These are phyloP conservation scores for Coniochaeta sp. DNA, from an alignment of 2,329 filamentous ascomycete species.

Conservation along the genomic window DNA sequence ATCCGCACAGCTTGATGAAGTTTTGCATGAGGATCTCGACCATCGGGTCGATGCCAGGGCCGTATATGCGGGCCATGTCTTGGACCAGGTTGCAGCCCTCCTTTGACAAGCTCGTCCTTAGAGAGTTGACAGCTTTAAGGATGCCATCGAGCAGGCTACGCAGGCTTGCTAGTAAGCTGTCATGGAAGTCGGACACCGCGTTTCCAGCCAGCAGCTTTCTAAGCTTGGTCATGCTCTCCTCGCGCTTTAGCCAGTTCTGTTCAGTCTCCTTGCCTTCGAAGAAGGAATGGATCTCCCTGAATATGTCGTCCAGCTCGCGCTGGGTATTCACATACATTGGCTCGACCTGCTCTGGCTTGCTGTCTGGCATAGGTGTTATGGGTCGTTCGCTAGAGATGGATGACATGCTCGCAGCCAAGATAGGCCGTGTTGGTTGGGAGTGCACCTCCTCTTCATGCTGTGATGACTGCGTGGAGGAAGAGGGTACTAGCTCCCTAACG, in stretches of 20 bases:
- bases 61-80: slow-evolving; percentile 70
- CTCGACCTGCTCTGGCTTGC: slow-evolving; percentile 62
- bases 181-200: slow-evolving; percentile 66
- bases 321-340: slow-evolving; percentile 77
- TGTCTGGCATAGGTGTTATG: slow-evolving; percentile 55
- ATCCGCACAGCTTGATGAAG: slow-evolving; percentile 80
- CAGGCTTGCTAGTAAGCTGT: slow-evolving; percentile 61
- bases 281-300: slow-evolving; percentile 69
- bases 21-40: slow-evolving; percentile 84
- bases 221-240: slow-evolving; percentile 71
- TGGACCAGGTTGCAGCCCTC: slow-evolving; percentile 80
- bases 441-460: slow-evolving; percentile 29
- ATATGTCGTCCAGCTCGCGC: slow-evolving; percentile 80
- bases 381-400: slow-evolving; percentile 43
- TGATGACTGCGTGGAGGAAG: slow-evolving; percentile 25
- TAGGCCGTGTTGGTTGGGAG: slow-evolving; percentile 31
- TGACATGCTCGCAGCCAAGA: slow-evolving; percentile 44
- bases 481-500: slow-evolving; percentile 61
- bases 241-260: slow-evolving; percentile 82
- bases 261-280: slow-evolving; percentile 90
- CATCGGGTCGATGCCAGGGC: slow-evolving; percentile 76
- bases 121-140: slow-evolving; percentile 72
- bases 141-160: slow-evolving; percentile 78
- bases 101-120: slow-evolving; percentile 84
- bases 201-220: slow-evolving; percentile 79